Percentiles rank a stretch among this genome's conserved stretches.
phyloP scores from a whole-genome alignment of 2,329 filamentous ascomycete species.

The Botrytis aclada region DNA sequence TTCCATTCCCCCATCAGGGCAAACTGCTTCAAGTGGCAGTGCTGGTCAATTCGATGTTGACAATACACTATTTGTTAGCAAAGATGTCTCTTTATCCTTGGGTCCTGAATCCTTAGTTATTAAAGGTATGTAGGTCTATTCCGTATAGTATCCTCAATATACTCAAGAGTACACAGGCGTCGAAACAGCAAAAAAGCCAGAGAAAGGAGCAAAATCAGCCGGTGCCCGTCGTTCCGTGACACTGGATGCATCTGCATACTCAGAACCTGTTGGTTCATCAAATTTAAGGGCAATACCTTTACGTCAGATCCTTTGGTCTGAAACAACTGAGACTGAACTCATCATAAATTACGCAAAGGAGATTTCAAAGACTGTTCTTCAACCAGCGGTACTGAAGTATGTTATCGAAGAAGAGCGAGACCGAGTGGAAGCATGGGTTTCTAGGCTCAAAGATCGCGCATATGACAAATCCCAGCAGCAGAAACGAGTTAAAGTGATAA shows the following conservation, averaged over 20 bases:
- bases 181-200: not conserved
- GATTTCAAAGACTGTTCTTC: slow-evolving; percentile 9
- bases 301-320: slow-evolving; percentile 19
- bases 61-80: slow-evolving; percentile 12
- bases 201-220: slow-evolving; percentile 4
- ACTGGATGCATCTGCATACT: slow-evolving; percentile 12
- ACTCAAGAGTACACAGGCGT: not conserved
- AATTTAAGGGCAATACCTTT: slow-evolving; percentile 17
- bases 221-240: slow-evolving; percentile 18
- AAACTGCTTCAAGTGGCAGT: not conserved
- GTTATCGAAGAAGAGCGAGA: slow-evolving; percentile 41
- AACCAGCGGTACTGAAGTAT: slow-evolving; percentile 39
- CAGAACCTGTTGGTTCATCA: slow-evolving; percentile 13
- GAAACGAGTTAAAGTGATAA: slow-evolving; percentile 78
- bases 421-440: slow-evolving; percentile 51
- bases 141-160: not conserved
- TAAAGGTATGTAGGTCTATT: not conserved
- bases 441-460: slow-evolving; percentile 60
- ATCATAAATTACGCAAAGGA: slow-evolving; percentile 19
- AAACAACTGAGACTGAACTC: slow-evolving; percentile 13
- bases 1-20: not conserved
- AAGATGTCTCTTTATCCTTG: slow-evolving; percentile 9
- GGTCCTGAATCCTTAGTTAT: slow-evolving; percentile 12
- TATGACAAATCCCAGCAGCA: slow-evolving; percentile 64
- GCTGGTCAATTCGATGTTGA: slow-evolving; percentile 1